Evolutionary conservation across 495 filamentous ascomycete genomes (phyloP), one percentile per base, ranked within the genome.

Genomic region (Daldinia decipiens): DNA sequence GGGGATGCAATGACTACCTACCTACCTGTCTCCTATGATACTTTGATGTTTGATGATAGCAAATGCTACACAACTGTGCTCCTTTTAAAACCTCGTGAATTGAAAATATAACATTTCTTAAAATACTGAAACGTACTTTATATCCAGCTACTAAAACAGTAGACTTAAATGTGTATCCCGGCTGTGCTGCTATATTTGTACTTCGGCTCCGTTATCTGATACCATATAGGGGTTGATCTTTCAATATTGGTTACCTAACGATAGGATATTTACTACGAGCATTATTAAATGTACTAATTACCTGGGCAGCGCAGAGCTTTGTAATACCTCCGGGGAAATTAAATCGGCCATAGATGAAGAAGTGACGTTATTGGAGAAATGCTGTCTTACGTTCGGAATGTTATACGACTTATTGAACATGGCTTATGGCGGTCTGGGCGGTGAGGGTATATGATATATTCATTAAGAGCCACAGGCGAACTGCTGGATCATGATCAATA

Each of bases 371-470:
- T 45, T 8, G n/a, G n/a, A 21, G 17, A 7, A 24, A 24, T 21
- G 9, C 19, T 24, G 43, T 47, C 43, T 47, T 12, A 47, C 17
- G 43, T 47, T 24, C 19, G 43, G 43, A 12, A 47, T 21, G 43
- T 12, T 47, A 21, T 47, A 11, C 13, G 39, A 24, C 12, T 17
- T 9, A n/a, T 13, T 31, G 26, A 47, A 47, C 9, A 21, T 47
- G 50, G 50, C 50, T 53, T 53, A 17, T 53, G 50, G 50, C 11
- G 9, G n/a, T 45, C 40, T 45, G 5, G 40, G 40, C 6, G 17
- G 43, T 29, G 27, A 5, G 26, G 26, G 26, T 27, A 27, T 47
- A 6, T 47, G 19, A 19, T 21, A 15, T 47, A 47, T 53, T 31
- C 50, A 31, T 31, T 53, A 53, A 53, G 43, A 53, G 15, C 7